Conservation (phyloP, 345 rosid genomes). For the Moricandia arvensis region DNA sequence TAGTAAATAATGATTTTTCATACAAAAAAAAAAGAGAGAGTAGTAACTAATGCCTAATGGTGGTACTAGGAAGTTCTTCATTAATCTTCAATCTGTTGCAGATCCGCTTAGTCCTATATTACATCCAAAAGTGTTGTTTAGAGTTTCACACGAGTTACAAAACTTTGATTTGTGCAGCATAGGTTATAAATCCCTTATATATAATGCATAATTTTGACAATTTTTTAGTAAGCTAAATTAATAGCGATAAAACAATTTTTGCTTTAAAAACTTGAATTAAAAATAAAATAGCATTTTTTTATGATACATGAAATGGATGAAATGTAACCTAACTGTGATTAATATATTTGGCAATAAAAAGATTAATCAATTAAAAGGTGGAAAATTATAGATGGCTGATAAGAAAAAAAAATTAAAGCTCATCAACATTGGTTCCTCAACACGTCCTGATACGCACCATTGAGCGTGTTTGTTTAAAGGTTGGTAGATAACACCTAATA, state of each 20-base stretch:
- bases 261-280: background rate
- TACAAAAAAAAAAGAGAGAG: too few relatives aligned
- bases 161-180: background rate
- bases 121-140: background rate
- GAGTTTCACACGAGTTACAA: background rate
- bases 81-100: background rate
- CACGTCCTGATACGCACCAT: conserved; percentile 14
- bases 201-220: background rate
- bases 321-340: background rate
- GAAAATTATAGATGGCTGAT: background rate
- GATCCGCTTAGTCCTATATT: background rate
- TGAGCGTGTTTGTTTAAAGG: conserved; percentile 24
- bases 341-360: background rate
- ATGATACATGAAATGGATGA: background rate
- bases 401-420: conserved; percentile 10
- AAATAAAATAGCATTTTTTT: background rate
- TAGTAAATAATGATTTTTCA: too few relatives aligned
- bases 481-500: conserved; percentile 12
- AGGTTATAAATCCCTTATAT: background rate
- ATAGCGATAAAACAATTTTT: background rate
- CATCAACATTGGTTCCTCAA: background rate
- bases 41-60: background rate
- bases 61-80: background rate
- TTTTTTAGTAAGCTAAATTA: background rate
- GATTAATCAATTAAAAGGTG: background rate